Evolutionary conservation across 2,329 filamentous ascomycete species (phyloP), one percentile per base, ranked within the genome.

Genomic region (Ascochyta fabae): DNA sequence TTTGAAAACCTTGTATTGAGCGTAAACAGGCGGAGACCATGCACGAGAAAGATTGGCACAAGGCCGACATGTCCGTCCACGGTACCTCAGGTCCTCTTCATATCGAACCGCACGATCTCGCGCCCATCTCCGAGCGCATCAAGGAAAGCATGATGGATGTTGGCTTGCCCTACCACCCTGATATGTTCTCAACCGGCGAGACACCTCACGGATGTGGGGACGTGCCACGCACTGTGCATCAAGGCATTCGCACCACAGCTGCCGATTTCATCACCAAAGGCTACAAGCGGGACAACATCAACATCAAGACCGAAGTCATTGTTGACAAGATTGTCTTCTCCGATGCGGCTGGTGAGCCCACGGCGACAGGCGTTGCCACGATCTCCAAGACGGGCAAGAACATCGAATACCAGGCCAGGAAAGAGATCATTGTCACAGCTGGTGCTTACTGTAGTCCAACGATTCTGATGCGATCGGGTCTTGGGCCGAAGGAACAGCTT

Each of bases 41-140:
- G 62, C 81, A 86, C 51, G 65, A 72, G 19, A 86, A 86, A 64
- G 72, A 80, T 26, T 86, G 84, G 84, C 85, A 86, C 68, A 67
- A 84, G 31, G 79, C 79, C 2, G 75, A 80, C 38, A 66, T 75
- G 8, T 73, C 73, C 2, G 75, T 75, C 7, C 85, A 87, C 58
- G 71, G 70, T 0, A 66, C 58, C 1, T 69, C 76, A 9, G 85
- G 85, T 0, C 81, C 80, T 19, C 73, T 87, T 1, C 79, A 85
- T 47, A 83, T 78, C 6, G 83, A 84, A 59, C 84, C 84, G 0
- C 83, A 86, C 56, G 83, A 86, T 56, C 72, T 85, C 1, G 83
- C 83, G 3, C 84, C 84, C 1, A 87, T 87, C 31, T 84, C 84
- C 3, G 72, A 85, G 40, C 75, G 82, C 27, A 68, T 86, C 9